Evolutionary conservation across 2,329 filamentous ascomycete species (phyloP).

Genomic region (Colletotrichum lini): DNA sequence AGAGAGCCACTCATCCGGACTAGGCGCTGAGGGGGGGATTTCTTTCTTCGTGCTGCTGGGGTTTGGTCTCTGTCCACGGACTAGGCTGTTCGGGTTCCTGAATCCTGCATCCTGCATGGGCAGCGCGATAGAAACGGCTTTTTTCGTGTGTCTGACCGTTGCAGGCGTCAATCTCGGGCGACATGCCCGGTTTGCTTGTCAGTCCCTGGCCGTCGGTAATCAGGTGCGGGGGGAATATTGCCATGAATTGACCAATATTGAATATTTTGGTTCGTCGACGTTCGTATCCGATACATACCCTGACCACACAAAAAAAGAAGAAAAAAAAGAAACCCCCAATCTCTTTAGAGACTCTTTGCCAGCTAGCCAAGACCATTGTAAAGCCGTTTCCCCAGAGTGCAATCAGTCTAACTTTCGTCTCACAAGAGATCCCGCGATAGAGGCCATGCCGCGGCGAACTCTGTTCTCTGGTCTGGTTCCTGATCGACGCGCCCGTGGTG

Average conservation of each 20-base stretch:
- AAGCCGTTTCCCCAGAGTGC: slow-evolving; percentile 9
- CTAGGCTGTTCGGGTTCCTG: too few relatives aligned
- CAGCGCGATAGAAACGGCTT: not conserved
- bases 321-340: too few relatives aligned
- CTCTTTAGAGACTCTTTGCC: not conserved
- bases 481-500: slow-evolving; percentile 39
- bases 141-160: slow-evolving; percentile 12
- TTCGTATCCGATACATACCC: not conserved
- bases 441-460: slow-evolving; percentile 22
- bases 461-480: slow-evolving; percentile 24
- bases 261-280: not conserved
- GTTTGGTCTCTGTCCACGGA: too few relatives aligned
- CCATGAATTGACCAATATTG: not conserved
- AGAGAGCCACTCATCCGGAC: not conserved
- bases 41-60: too few relatives aligned
- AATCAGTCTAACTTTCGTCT: slow-evolving; percentile 12
- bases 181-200: slow-evolving; percentile 31
- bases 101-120: not conserved
- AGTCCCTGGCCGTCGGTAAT: slow-evolving; percentile 7
- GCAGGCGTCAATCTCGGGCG: slow-evolving; percentile 34
- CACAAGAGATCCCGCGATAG: not conserved
- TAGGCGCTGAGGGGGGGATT: not conserved
- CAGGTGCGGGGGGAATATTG: not conserved
- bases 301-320: too few relatives aligned
- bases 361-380: not conserved